These are phyloP conservation scores for Fraxinus latifolia DNA, from an alignment of 305 asterid genomes.

Conservation along the genomic window DNA sequence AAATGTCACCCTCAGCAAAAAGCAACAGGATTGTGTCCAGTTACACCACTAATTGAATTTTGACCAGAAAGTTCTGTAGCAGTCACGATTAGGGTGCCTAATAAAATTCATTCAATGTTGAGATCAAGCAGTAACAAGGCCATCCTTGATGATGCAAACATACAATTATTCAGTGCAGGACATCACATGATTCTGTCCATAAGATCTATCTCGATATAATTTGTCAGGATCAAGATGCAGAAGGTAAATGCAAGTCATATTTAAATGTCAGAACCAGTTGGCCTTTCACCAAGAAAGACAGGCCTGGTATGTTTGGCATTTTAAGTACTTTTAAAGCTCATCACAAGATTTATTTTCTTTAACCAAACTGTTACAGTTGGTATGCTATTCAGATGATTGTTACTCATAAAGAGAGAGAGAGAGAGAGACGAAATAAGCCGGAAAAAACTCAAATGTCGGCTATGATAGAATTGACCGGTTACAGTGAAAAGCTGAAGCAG, in stretches of 20 bases:
- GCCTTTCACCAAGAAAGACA: background rate
- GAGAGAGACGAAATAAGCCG: background rate
- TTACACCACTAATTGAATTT: background rate
- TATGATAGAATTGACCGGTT: background rate
- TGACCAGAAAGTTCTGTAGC: background rate
- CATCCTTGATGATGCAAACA: background rate
- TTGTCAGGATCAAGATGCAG: background rate
- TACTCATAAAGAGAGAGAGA: background rate
- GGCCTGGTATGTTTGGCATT: background rate
- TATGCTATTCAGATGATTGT: background rate
- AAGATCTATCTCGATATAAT: background rate
- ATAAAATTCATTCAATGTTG: background rate
- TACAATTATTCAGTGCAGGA: background rate
- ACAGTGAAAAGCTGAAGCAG: background rate
- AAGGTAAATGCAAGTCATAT: background rate
- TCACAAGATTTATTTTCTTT: background rate
- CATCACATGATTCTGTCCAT: background rate
- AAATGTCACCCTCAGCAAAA: background rate
- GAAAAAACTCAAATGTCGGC: background rate
- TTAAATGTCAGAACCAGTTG: background rate
- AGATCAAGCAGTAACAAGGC: background rate
- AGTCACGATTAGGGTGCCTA: background rate
- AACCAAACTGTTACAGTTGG: background rate
- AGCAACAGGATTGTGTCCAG: background rate
- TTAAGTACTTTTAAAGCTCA: background rate